Percentiles rank a stretch among this genome's conserved stretches.
These are phyloP conservation scores for Phlyctochytrium arcticum DNA, from an alignment of 192 early-diverging fungal genomes.

Conservation along the genomic window DNA sequence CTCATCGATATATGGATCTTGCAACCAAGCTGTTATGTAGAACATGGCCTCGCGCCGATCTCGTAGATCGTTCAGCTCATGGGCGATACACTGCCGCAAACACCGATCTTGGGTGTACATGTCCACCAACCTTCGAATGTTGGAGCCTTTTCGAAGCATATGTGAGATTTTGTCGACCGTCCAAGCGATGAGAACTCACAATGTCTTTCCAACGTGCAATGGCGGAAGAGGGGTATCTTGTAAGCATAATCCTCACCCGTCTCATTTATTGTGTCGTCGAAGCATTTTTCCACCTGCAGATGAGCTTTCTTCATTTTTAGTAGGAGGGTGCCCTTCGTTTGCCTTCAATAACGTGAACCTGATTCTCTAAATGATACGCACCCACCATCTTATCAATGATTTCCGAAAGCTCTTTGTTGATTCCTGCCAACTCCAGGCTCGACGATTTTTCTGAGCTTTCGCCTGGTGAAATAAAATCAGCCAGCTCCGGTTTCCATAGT, in stretches of 20 bases:
- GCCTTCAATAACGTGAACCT: too few relatives aligned
- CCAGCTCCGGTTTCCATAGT: neutral
- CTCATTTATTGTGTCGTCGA: slow-evolving; percentile 23
- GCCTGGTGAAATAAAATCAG: neutral
- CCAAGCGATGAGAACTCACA: too few relatives aligned
- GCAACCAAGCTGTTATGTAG: slow-evolving; percentile 19
- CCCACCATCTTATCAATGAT: neutral
- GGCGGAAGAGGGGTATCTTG: neutral
- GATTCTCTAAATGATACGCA: too few relatives aligned
- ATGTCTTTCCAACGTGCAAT: slow-evolving; percentile 1
- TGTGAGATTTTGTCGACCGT: too few relatives aligned
- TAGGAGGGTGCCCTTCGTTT: too few relatives aligned
- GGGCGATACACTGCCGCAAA: slow-evolving; percentile 1
- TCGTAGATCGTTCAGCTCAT: neutral
- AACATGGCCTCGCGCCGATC: slow-evolving; percentile 17
- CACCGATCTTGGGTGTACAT: slow-evolving; percentile 12
- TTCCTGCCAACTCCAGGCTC: neutral
- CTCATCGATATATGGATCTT: slow-evolving; percentile 25
- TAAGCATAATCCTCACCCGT: slow-evolving; percentile 4
- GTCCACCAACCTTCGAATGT: neutral
- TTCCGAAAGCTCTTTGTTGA: neutral
- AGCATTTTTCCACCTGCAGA: neutral
- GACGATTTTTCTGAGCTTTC: neutral
- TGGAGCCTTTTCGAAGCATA: neutral
- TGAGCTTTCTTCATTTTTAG: slow-evolving; percentile 6